phyloP scores from a whole-genome alignment of 768 basidiomycete genomes.

The Leucocoprinus birnbaumii region DNA sequence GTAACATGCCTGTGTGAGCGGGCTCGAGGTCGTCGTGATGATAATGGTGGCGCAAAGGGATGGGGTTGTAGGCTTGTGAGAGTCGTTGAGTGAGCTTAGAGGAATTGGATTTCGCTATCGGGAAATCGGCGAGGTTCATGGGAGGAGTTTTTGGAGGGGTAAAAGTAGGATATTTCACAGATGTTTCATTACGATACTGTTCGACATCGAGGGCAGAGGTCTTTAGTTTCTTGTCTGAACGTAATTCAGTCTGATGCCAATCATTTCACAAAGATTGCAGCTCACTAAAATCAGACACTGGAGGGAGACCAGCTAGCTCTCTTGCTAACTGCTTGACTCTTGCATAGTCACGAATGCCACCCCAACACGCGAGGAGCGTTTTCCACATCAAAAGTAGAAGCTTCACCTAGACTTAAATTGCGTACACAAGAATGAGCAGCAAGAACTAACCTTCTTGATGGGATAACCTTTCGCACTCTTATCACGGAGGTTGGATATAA shows the following conservation, averaged over 20 bases:
- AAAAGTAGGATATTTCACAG: conserved; percentile 96
- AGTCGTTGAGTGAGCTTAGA: conserved; percentile 57
- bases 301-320: conserved; percentile 78
- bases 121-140: conserved; percentile 29
- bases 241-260: not conserved
- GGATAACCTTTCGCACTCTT: conserved; percentile 95
- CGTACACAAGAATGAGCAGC: conserved; percentile 3
- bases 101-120: conserved; percentile 30
- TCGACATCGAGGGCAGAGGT: conserved; percentile 90
- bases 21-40: conserved; percentile 75
- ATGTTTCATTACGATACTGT: conserved; percentile 84
- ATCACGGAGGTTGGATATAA: conserved; percentile 88
- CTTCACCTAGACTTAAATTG: conserved; percentile 35
- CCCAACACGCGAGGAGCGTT: conserved; percentile 85
- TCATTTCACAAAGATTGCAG: not conserved
- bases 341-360: conserved; percentile 83
- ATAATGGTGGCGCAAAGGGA: conserved; percentile 92
- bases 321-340: conserved; percentile 84
- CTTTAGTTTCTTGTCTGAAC: conserved; percentile 68
- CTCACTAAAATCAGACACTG: conserved; percentile 37
- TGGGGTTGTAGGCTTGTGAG: conserved; percentile 89
- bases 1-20: conserved; percentile 37
- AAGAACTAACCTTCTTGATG: conserved; percentile 79
- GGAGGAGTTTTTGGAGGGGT: conserved; percentile 50
- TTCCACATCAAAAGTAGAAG: conserved; percentile 95